Evolutionary conservation across 495 filamentous ascomycete species (phyloP), one percentile per base, ranked within the genome.

Genomic region (Aspergillus incahuasiensis): DNA sequence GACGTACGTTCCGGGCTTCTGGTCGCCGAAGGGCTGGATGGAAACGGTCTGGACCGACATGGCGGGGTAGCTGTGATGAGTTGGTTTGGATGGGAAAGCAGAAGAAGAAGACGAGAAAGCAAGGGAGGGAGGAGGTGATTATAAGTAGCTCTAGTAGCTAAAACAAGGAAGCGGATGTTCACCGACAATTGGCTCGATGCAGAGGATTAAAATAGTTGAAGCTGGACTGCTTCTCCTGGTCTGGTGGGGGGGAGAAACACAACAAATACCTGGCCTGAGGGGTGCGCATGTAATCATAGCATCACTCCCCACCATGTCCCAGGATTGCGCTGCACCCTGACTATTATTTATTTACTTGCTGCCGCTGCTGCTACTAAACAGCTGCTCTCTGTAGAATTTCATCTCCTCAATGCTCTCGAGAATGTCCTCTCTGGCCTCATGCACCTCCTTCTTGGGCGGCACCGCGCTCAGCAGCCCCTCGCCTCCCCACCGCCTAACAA

Each of bases 1-100:
- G 56, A 87, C 92, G 73, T 87, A 97, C 94, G 95, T 97, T 83
- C 94, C 94, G 54, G 94, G 94, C 80, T 97, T 97, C 82, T 98
- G 94, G 79, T 97, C 94, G 22, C 85, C 81, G 71, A 89, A 96
- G 55, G 91, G 83, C 63, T 81, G 84, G 68, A 94, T 78, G 52
- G 84, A 81, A 57, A 95, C 85, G 13, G 82, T 86, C 70, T 88
- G 80, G 71, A 89, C 74, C 63, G 83, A 86, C 88, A 94, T 91
- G 65, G 46, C 50, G 49, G 52, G 45, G 57, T 56, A 55, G 48
- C 46, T 54, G 15, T 48, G 21, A 16, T 35, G 32, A 40, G 44
- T 13, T 42, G 55, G 53, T 61, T 22, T 47, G 39, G n/a, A 19
- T 39, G 21, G 19, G 22, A 55, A 50, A 46, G 18, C 43, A 42